Conservation (phyloP, 208 protist genomes). For the Crithidia sp. region DNA sequence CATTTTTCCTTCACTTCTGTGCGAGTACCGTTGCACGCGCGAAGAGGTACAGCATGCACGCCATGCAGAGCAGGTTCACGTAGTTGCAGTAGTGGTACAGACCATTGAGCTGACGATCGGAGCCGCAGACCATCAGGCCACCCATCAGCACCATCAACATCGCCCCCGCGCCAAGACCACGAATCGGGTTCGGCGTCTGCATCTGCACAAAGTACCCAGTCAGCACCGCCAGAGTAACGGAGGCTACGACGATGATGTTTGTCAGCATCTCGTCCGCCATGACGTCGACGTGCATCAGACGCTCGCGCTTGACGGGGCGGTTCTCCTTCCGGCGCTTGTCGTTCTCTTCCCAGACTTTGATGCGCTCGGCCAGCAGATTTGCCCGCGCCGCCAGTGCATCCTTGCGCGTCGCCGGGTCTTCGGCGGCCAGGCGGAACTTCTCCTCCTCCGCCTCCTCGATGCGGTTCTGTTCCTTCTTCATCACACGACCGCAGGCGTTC, state of each 20-base stretch:
- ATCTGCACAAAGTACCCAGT: conserved; percentile 29
- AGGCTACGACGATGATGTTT: conserved; percentile 44
- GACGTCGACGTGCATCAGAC: conserved; percentile 33
- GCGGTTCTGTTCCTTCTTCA: conserved; percentile 26
- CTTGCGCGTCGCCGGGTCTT: conserved; percentile 18
- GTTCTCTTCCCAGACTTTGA: conserved; percentile 43
- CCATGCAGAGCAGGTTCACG: conserved; percentile 21
- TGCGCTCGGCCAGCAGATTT: conserved; percentile 18
- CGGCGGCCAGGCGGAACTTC: conserved; percentile 4
- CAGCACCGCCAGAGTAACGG: conserved; percentile 34
- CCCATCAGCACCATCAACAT: conserved; percentile 46
- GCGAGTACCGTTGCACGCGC: conserved; percentile 29
- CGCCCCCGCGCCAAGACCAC: conserved; percentile 35
- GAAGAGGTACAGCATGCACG: conserved; percentile 14
- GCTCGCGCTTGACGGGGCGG: conserved; percentile 26
- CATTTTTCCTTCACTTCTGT: background rate
- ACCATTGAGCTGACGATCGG: conserved; percentile 24
- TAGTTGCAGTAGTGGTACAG: conserved; percentile 36
- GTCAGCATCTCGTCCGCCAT: conserved; percentile 53
- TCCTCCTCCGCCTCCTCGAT: conserved; percentile 28
- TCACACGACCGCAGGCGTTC: conserved; percentile 35
- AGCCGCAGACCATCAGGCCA: conserved; percentile 34
- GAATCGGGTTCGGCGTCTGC: conserved; percentile 56
- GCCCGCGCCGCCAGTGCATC: conserved; percentile 27
- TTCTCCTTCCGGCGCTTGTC: conserved; percentile 32